A percentile compares a stretch with the other conserved stretches of the same genome.
phyloP scores from a whole-genome alignment of 2,329 filamentous ascomycete genomes.

The Aspergillus sp. region DNA sequence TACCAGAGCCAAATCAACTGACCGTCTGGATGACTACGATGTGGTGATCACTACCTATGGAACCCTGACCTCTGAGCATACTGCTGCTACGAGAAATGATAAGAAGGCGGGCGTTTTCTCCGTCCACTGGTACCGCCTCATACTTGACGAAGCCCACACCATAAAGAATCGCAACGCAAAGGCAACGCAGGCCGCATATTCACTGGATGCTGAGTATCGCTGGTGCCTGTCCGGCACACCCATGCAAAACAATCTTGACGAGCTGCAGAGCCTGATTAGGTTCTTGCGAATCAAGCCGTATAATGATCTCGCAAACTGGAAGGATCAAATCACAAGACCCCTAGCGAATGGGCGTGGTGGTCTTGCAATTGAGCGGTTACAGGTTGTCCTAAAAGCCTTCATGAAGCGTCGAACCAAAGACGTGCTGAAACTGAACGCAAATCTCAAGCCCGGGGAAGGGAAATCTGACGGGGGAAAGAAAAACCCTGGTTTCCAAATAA shows the following conservation, averaged over 20 bases:
- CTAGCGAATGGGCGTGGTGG: constrained; percentile 89
- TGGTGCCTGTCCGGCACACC: constrained; percentile 97
- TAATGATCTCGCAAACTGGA: constrained; percentile 82
- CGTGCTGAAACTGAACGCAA: constrained; percentile 84
- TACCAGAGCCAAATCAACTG: constrained; percentile 73
- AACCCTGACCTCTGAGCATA: constrained; percentile 88
- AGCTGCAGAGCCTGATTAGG: constrained; percentile 87
- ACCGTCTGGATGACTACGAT: constrained; percentile 80
- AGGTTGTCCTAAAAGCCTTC: constrained; percentile 82
- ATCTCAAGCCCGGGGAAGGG: constrained; percentile 69
- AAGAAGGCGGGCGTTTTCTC: constrained; percentile 83
- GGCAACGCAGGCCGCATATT: constrained; percentile 87
- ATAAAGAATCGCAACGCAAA: constrained; percentile 99
- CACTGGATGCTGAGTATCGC: constrained; percentile 78
- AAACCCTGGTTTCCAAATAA: constrained; percentile 77
- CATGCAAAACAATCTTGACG: constrained; percentile 97
- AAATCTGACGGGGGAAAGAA: constrained; percentile 50
- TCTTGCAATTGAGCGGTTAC: constrained; percentile 81
- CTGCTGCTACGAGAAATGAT: constrained; percentile 61
- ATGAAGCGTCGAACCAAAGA: constrained; percentile 99
- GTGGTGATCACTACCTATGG: constrained; percentile 98
- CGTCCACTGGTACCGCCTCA: constrained; percentile 90
- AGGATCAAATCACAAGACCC: constrained; percentile 83
- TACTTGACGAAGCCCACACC: constrained; percentile 94
- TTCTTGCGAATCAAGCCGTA: constrained; percentile 93